Evolutionary conservation across 305 asterid genomes (phyloP).

Genomic region (Ilex paraguariensis): DNA sequence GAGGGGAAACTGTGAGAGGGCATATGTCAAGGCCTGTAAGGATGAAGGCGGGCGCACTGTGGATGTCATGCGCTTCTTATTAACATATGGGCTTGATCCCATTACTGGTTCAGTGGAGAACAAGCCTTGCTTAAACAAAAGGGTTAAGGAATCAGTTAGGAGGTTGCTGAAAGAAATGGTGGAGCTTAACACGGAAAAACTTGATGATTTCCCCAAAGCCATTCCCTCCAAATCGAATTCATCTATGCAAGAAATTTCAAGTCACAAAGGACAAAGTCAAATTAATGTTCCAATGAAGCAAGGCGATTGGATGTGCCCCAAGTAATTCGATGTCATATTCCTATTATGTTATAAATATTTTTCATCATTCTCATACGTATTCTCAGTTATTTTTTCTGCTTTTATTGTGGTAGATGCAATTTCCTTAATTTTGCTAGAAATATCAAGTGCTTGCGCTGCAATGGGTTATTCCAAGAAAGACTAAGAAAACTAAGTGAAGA

Average conservation of each 20-base stretch:
- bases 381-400: constrained; percentile 1
- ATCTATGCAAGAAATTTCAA: constrained; percentile 25
- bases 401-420: constrained; percentile 47
- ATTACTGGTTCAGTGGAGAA: constrained; percentile 56
- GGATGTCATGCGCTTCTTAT: constrained; percentile 77
- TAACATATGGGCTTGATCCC: constrained; percentile 68
- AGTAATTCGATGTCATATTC: constrained; percentile 34
- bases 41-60: constrained; percentile 81
- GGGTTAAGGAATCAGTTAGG: constrained; percentile 58
- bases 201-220: constrained; percentile 29
- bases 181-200: constrained; percentile 31
- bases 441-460: constrained; percentile 66
- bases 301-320: constrained; percentile 88
- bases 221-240: constrained; percentile 16
- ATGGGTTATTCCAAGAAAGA: constrained; percentile 46
- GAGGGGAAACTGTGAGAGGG: constrained; percentile 89
- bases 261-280: constrained; percentile 29
- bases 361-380: not conserved
- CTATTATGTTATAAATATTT: not conserved
- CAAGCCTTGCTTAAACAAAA: constrained; percentile 54
- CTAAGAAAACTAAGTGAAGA: constrained; percentile 45
- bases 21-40: constrained; percentile 55
- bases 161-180: constrained; percentile 70
- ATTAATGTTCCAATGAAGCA: constrained; percentile 36
- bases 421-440: constrained; percentile 74